Percentiles rank a stretch among this genome's conserved stretches.
Evolutionary conservation across 2,329 filamentous ascomycete genomes (phyloP).

Genomic region (Penicillium italicum): DNA sequence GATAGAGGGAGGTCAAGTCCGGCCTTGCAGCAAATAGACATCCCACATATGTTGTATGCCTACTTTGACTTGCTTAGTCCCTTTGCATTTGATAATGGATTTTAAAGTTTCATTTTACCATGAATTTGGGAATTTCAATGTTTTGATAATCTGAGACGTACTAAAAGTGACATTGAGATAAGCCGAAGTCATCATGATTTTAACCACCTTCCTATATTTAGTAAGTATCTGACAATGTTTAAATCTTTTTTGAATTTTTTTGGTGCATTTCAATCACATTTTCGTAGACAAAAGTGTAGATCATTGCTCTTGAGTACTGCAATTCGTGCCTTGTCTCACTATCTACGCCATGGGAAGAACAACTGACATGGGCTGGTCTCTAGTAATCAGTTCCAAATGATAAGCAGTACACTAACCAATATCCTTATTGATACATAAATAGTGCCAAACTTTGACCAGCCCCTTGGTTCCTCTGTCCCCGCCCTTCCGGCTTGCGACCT

Average conservation of each 20-base stretch:
- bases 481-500: neutral
- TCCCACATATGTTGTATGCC: neutral
- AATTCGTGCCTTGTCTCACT: neutral
- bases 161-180: neutral
- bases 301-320: too few species aligned
- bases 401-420: neutral
- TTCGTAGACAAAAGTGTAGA: neutral
- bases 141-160: neutral
- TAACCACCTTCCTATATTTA: neutral
- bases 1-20: neutral
- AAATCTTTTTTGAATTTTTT: neutral
- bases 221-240: neutral
- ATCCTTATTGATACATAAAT: neutral
- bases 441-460: neutral
- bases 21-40: neutral
- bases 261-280: neutral
- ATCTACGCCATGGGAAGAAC: neutral
- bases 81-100: neutral
- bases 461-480: neutral
- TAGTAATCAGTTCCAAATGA: neutral
- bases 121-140: neutral
- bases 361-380: neutral
- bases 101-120: neutral
- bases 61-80: too few species aligned
- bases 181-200: neutral